phyloP scores from a whole-genome alignment of 2,329 filamentous ascomycete species.

The Monosporascus sp. region DNA sequence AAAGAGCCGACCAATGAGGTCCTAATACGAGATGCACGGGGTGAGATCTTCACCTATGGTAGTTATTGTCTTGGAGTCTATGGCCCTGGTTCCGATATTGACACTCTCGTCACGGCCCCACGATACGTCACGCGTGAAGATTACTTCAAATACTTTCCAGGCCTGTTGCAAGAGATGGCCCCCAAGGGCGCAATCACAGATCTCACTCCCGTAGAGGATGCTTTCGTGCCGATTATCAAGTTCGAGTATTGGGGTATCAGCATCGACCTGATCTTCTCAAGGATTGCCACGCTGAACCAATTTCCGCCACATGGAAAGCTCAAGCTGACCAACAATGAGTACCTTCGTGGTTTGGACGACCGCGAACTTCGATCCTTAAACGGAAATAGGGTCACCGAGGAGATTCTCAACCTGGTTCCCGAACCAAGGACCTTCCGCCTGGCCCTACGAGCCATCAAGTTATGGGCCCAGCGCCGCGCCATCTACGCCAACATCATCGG shows the following conservation, averaged over 20 bases:
- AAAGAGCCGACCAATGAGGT: conserved; percentile 69
- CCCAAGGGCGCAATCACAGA: conserved; percentile 77
- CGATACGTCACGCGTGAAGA: conserved; percentile 85
- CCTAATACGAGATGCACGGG: conserved; percentile 77
- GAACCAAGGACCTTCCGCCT: conserved; percentile 86
- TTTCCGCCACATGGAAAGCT: conserved; percentile 64
- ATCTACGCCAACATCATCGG: conserved; percentile 97
- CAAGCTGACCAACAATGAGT: conserved; percentile 74
- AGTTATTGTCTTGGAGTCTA: conserved; percentile 94
- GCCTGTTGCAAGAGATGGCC: conserved; percentile 70
- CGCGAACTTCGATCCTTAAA: conserved; percentile 85
- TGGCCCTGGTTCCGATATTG: conserved; percentile 94
- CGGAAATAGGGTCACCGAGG: conserved; percentile 88
- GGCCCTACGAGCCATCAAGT: conserved; percentile 85
- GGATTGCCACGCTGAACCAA: conserved; percentile 64
- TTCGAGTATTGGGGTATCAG: conserved; percentile 87
- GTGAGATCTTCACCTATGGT: conserved; percentile 92
- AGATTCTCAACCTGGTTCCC: conserved; percentile 84
- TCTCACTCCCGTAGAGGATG: conserved; percentile 79
- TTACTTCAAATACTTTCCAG: conserved; percentile 88
- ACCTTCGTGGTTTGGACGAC: conserved; percentile 83
- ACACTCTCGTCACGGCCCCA: conserved; percentile 88
- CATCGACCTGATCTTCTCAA: conserved; percentile 88
- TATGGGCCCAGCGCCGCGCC: conserved; percentile 89
- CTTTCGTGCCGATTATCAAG: conserved; percentile 96